Percentiles rank a stretch among this genome's conserved stretches.
phyloP scores from a whole-genome alignment of 139 green algal genomes.

The Mesostigma viride region DNA sequence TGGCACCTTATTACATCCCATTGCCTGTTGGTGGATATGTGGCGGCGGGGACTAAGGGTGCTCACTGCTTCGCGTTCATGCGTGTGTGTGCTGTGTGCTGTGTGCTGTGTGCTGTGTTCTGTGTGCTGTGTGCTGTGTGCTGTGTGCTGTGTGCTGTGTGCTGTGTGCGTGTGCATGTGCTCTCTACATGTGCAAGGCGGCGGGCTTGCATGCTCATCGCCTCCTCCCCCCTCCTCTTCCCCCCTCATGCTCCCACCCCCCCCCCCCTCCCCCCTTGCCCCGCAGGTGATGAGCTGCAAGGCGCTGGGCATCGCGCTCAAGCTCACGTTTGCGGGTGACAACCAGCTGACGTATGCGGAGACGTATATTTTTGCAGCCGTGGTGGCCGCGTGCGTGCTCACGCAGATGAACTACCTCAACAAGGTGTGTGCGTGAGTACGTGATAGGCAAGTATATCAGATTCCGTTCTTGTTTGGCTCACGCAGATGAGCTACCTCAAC shows the following conservation, averaged over 20 bases:
- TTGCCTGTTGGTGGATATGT: no score
- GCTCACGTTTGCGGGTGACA: conserved; percentile 82
- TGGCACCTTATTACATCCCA: no score
- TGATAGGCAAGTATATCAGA: no score
- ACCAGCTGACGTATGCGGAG: conserved; percentile 57
- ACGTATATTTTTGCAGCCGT: conserved; percentile 39
- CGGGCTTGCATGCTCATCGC: neutral
- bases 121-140: no score
- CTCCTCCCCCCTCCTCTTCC: neutral
- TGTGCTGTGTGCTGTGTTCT: no score
- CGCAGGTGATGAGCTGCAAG: conserved; percentile 87
- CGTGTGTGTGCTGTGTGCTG: no score
- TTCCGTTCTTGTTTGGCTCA: no score
- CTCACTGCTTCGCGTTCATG: no score
- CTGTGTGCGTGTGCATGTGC: no score
- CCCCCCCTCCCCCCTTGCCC: neutral
- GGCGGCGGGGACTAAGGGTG: no score
- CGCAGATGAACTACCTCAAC: conserved; percentile 96
- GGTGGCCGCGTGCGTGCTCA: conserved; percentile 73
- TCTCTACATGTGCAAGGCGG: neutral
- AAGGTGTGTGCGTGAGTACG: conserved; percentile 42
- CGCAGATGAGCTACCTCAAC: conserved; percentile 95
- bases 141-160: no score
- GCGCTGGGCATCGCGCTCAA: conserved; percentile 90
- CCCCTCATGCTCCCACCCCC: neutral